A percentile compares a stretch with the other conserved stretches of the same genome.
Evolutionary conservation across 805 yeast genomes (phyloP).

Genomic region (Yueomyces sinensis): DNA sequence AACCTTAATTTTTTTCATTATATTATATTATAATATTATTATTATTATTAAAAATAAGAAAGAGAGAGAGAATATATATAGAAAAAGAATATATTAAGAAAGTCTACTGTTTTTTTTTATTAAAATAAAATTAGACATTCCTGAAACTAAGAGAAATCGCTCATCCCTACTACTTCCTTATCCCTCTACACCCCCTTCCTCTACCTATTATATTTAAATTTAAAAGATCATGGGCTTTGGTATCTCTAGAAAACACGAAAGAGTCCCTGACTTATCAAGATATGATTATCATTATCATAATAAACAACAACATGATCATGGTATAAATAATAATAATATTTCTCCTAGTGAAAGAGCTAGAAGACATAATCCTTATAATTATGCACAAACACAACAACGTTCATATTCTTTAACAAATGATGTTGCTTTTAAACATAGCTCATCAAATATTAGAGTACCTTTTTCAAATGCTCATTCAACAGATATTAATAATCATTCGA

Average conservation of each 20-base stretch:
- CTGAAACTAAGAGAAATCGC: too few relatives aligned
- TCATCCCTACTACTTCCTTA: too few relatives aligned
- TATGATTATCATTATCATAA: constrained; percentile 23
- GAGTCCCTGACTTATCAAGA: constrained; percentile 27
- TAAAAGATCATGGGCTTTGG: too few relatives aligned
- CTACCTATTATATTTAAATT: too few relatives aligned
- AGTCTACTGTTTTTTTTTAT: too few relatives aligned
- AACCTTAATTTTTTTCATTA: too few relatives aligned
- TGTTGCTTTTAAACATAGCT: neutral
- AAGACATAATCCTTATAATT: neutral
- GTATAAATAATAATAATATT: neutral
- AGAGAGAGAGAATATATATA: too few relatives aligned
- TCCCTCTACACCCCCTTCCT: too few relatives aligned
- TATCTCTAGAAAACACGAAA: constrained; percentile 13
- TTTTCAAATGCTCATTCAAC: neutral
- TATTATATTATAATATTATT: too few relatives aligned
- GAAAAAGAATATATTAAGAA: too few relatives aligned
- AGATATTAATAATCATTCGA: neutral
- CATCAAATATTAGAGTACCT: neutral
- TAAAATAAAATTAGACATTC: too few relatives aligned
- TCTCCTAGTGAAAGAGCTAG: constrained; percentile 1
- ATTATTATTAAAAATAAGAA: too few relatives aligned
- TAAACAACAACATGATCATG: constrained; percentile 10
- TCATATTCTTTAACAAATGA: constrained; percentile 2
- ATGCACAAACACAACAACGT: constrained; percentile 2